Conservation (phyloP, 78 protist species). For the Dictyostelium purpureum region DNA sequence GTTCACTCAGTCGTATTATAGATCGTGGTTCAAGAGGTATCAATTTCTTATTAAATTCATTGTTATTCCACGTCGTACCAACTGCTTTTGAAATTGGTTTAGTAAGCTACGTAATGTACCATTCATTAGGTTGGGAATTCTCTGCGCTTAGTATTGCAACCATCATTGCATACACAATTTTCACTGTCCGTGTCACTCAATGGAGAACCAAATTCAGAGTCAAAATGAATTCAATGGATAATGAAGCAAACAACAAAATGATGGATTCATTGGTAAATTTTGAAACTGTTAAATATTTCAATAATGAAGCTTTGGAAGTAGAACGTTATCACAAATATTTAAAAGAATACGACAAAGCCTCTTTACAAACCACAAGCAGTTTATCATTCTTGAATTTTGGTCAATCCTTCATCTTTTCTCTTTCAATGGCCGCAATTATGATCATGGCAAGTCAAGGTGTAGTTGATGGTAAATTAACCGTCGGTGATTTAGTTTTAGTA, state of each 20-base stretch:
- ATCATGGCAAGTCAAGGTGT: conserved; percentile 82
- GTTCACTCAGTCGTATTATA: conserved; percentile 86
- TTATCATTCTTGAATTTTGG: conserved; percentile 91
- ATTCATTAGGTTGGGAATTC: conserved; percentile 69
- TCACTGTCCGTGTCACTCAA: conserved; percentile 87
- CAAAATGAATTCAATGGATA: conserved; percentile 85
- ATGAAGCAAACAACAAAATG: conserved; percentile 66
- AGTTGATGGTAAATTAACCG: conserved; percentile 76
- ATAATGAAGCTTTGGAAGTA: conserved; percentile 84
- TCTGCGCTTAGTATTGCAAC: conserved; percentile 77
- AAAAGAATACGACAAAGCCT: conserved; percentile 74
- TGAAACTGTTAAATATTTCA: conserved; percentile 92
- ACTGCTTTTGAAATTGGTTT: conserved; percentile 91
- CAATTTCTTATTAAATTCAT: conserved; percentile 73
- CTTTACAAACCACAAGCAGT: conserved; percentile 69
- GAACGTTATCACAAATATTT: conserved; percentile 66
- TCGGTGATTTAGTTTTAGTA: conserved; percentile 92
- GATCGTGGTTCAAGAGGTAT: conserved; percentile 94
- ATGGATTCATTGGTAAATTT: conserved; percentile 84
- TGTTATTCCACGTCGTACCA: conserved; percentile 92
- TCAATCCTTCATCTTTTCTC: conserved; percentile 88
- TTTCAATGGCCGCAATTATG: conserved; percentile 88
- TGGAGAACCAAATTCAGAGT: conserved; percentile 92
- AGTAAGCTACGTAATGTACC: conserved; percentile 83
- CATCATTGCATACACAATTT: conserved; percentile 85